Conservation (phyloP, 2,329 filamentous ascomycete genomes). For the Verticillium nonalfalfae region DNA sequence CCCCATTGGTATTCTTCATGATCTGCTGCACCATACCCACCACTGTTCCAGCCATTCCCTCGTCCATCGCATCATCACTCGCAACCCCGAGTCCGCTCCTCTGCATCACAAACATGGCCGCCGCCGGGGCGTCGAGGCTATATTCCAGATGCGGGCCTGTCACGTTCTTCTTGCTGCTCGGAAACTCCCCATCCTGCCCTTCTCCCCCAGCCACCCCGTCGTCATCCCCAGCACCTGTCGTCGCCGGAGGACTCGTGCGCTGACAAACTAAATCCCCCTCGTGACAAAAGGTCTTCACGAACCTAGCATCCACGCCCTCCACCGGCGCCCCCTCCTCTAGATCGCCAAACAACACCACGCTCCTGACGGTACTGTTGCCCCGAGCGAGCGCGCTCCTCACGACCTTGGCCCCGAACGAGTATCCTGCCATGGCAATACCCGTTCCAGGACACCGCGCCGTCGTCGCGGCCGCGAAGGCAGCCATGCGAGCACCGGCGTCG, state of each 20-base stretch:
- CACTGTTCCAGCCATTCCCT: slow-evolving; percentile 14
- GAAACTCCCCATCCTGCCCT: background rate
- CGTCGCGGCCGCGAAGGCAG: slow-evolving; percentile 21
- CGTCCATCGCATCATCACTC: slow-evolving; percentile 14
- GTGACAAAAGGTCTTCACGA: slow-evolving; percentile 18
- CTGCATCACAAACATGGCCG: slow-evolving; percentile 14
- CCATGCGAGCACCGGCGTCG: slow-evolving; percentile 19
- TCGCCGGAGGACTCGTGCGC: background rate
- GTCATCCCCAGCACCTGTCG: background rate
- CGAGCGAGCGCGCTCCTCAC: slow-evolving; percentile 17
- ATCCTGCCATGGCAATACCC: slow-evolving; percentile 18
- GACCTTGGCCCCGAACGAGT: slow-evolving; percentile 20
- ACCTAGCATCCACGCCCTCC: slow-evolving; percentile 13
- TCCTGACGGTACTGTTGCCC: slow-evolving; percentile 16
- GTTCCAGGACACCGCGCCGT: slow-evolving; percentile 17
- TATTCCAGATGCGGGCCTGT: slow-evolving; percentile 10
- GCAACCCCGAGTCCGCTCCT: slow-evolving; percentile 16
- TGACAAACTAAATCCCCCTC: slow-evolving; percentile 21
- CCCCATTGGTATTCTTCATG: background rate
- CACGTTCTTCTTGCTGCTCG: slow-evolving; percentile 3
- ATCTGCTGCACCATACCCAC: slow-evolving; percentile 10
- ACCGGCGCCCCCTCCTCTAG: slow-evolving; percentile 14
- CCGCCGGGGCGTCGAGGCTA: slow-evolving; percentile 10
- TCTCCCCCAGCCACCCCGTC: background rate
- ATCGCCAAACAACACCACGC: slow-evolving; percentile 25